phyloP scores from a whole-genome alignment of 1,139 yeast genomes.

The Kazachstania sp. region DNA sequence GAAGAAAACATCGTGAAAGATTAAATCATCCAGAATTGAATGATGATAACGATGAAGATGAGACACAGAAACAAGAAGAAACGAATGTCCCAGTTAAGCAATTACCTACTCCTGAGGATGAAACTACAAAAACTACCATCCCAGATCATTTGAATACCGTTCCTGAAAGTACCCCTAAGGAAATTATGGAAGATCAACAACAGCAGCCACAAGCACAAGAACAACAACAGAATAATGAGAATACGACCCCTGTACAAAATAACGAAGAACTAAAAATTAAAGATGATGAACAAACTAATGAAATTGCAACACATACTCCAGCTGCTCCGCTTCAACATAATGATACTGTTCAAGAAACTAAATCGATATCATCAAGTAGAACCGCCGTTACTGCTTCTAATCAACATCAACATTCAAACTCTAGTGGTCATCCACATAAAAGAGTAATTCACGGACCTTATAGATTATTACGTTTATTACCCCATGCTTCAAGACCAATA shows the following conservation, averaged over 20 bases:
- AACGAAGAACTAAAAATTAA: background rate
- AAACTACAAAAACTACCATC: background rate
- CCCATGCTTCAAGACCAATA: slow-evolving; percentile 76
- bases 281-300: background rate
- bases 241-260: background rate
- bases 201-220: too few relatives aligned
- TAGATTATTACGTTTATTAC: slow-evolving; percentile 75
- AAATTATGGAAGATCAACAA: background rate
- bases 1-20: slow-evolving; percentile 14
- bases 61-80: background rate
- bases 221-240: background rate
- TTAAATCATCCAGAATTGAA: background rate
- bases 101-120: slow-evolving; percentile 7
- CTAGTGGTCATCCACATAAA: slow-evolving; percentile 15
- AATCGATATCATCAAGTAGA: slow-evolving; percentile 1
- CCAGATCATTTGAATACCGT: background rate
- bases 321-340: background rate
- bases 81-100: background rate
- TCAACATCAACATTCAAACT: background rate
- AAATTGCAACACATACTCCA: background rate
- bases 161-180: background rate
- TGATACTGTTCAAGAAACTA: background rate
- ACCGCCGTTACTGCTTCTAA: background rate
- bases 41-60: background rate
- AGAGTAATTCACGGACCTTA: slow-evolving; percentile 62